Evolutionary conservation across 306 rosid genomes (phyloP).

Genomic region (Echinosophora koreensis): DNA sequence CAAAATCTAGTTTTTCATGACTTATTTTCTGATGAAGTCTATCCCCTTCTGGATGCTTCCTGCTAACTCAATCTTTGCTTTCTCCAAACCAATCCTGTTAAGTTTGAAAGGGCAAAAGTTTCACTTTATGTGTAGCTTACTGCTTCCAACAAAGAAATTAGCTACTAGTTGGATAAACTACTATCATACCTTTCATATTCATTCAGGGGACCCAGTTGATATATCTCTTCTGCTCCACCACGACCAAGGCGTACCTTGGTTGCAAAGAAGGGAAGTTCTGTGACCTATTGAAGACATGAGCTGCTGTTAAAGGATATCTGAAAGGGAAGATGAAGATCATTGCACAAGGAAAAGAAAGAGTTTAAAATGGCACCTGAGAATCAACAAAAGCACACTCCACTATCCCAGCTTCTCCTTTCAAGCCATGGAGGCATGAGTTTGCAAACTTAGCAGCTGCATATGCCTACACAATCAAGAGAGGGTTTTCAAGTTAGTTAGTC

Average conservation of each 20-base stretch:
- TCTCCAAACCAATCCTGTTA: constrained; percentile 73
- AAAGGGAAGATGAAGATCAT: constrained; percentile 1
- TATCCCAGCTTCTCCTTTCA: constrained; percentile 83
- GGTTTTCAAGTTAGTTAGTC: constrained; percentile 4
- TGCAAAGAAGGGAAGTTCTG: constrained; percentile 94
- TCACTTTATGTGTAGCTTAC: neutral
- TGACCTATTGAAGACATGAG: constrained; percentile 61
- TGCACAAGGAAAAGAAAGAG: neutral
- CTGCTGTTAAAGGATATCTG: constrained; percentile 13
- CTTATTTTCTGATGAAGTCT: constrained; percentile 62
- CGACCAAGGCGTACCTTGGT: constrained; percentile 90
- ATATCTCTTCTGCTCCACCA: constrained; percentile 78
- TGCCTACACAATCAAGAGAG: constrained; percentile 65
- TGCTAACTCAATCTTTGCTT: constrained; percentile 70
- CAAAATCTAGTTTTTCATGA: constrained; percentile 23
- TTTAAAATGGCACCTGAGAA: constrained; percentile 64
- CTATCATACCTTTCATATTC: constrained; percentile 81
- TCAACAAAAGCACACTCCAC: constrained; percentile 87
- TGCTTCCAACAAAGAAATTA: constrained; percentile 35
- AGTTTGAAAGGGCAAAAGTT: constrained; percentile 20
- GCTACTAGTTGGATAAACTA: neutral
- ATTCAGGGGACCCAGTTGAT: constrained; percentile 79
- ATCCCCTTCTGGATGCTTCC: constrained; percentile 75
- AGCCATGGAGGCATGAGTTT: constrained; percentile 74
- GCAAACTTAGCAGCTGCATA: constrained; percentile 96